These are phyloP conservation scores for Pelargonium citronellum DNA, from an alignment of 441 rosid species.

Conservation along the genomic window DNA sequence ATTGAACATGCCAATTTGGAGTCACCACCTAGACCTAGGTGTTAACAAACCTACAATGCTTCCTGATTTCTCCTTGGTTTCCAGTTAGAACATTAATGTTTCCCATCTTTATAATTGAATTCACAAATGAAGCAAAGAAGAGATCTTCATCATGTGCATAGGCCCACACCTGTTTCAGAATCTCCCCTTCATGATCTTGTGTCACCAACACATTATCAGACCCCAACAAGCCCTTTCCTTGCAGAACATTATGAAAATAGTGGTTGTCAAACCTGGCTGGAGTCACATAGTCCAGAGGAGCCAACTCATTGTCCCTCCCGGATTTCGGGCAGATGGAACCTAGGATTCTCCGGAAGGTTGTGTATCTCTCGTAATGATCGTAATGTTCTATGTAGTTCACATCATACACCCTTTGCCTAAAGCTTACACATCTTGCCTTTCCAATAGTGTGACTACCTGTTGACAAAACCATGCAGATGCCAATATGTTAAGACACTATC, in stretches of 20 bases:
- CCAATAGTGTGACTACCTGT: constrained; percentile 72
- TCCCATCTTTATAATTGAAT: constrained; percentile 68
- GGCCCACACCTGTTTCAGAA: constrained; percentile 43
- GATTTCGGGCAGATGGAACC: constrained; percentile 51
- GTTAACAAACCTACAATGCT: constrained; percentile 54
- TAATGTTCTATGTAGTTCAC: constrained; percentile 31
- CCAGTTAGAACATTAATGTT: constrained; percentile 54
- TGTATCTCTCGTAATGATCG: constrained; percentile 49
- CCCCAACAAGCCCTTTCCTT: constrained; percentile 54
- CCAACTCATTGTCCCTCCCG: constrained; percentile 38
- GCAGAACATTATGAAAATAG: constrained; percentile 50
- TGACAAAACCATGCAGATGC: not conserved
- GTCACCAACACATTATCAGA: constrained; percentile 54
- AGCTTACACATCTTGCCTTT: constrained; percentile 64
- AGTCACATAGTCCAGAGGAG: constrained; percentile 54
- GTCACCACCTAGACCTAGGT: not conserved
- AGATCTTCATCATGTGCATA: constrained; percentile 47
- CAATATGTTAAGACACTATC: not conserved
- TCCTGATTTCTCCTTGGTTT: constrained; percentile 50
- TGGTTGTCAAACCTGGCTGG: constrained; percentile 65
- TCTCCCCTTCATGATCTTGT: constrained; percentile 50
- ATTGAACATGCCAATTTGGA: too few species aligned
- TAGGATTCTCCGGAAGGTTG: constrained; percentile 43
- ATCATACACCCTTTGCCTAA: constrained; percentile 51
- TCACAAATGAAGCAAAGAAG: constrained; percentile 46